These are phyloP conservation scores for Solanum arcanum DNA, from an alignment of 257 asterid genomes.

Conservation along the genomic window DNA sequence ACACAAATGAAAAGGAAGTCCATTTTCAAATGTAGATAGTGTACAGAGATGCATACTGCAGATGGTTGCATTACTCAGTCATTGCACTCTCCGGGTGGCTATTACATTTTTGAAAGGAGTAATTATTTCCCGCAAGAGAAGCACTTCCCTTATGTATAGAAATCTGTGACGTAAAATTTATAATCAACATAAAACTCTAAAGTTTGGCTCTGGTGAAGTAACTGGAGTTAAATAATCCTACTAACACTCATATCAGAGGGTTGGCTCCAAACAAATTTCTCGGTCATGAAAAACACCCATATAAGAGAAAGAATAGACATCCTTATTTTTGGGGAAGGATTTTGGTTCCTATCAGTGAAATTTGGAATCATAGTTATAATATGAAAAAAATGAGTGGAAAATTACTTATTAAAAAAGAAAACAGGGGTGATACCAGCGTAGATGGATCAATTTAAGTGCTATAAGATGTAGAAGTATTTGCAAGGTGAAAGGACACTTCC, in stretches of 20 bases:
- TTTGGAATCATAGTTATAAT: not conserved
- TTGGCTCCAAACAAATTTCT: not conserved
- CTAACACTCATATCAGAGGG: not conserved
- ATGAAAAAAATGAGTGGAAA: not conserved
- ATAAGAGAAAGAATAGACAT: not conserved
- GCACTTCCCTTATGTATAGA: not conserved
- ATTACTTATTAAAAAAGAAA: not conserved
- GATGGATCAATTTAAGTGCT: not conserved
- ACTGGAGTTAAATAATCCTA: not conserved
- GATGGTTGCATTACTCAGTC: not conserved
- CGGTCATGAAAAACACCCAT: not conserved
- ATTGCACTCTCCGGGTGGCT: not conserved
- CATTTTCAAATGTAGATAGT: not conserved
- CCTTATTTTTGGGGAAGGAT: not conserved
- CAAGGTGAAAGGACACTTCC: not conserved
- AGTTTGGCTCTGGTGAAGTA: not conserved
- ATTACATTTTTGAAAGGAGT: not conserved
- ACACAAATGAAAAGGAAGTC: not conserved
- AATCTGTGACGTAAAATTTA: not conserved
- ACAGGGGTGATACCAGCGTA: not conserved
- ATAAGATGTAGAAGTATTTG: not conserved
- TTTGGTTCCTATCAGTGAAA: not conserved
- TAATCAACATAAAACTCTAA: not conserved
- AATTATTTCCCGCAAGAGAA: not conserved
- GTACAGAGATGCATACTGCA: not conserved